These are phyloP conservation scores for Cyberlindnera misumaiensis DNA, from an alignment of 805 yeast genomes.

Conservation along the genomic window DNA sequence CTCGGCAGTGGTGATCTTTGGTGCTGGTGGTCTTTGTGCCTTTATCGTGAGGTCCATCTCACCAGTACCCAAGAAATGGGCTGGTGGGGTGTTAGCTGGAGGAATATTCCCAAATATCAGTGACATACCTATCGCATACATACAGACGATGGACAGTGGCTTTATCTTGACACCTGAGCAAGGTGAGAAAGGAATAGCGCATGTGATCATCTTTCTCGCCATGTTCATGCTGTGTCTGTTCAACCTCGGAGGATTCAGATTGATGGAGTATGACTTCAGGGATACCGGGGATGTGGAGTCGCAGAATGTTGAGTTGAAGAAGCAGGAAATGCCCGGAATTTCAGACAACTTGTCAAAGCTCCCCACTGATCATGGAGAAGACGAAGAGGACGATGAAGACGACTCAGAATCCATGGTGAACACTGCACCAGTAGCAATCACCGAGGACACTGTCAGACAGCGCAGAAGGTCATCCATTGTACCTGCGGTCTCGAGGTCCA, in stretches of 20 bases:
- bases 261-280: constrained; percentile 66
- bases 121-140: constrained; percentile 48
- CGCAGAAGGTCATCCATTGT: constrained; percentile 1
- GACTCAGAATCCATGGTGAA: too few relatives aligned
- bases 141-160: constrained; percentile 40
- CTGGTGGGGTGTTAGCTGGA: constrained; percentile 41
- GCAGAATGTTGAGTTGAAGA: constrained; percentile 5
- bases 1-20: constrained; percentile 24
- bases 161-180: constrained; percentile 31
- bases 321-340: too few relatives aligned
- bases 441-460: background rate
- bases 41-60: constrained; percentile 28
- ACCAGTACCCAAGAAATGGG: constrained; percentile 41
- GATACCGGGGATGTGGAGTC: constrained; percentile 4
- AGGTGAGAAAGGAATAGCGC: constrained; percentile 44
- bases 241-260: constrained; percentile 67
- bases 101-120: constrained; percentile 48
- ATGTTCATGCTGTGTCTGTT: constrained; percentile 54
- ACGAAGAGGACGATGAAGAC: too few relatives aligned
- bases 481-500: background rate
- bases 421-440: background rate
- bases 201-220: constrained; percentile 30
- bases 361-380: too few relatives aligned
- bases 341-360: too few relatives aligned
- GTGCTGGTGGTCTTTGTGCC: constrained; percentile 36